Conservation (phyloP, 2,329 filamentous ascomycete species). For the Verticillium longisporum region DNA sequence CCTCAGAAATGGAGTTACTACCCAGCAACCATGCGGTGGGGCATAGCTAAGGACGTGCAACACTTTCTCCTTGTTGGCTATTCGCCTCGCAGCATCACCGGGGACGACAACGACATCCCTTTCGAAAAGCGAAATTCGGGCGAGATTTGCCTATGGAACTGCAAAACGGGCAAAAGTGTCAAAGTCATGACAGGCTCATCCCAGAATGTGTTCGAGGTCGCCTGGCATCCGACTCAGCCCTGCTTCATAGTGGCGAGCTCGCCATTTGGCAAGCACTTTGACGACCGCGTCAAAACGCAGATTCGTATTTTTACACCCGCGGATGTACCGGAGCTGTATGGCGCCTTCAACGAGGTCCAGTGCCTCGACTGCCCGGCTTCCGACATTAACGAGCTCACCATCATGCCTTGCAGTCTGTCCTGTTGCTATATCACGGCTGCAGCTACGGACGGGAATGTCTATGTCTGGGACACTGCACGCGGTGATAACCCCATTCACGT, state of each 20-base stretch:
- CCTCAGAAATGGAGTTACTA: slow-evolving; percentile 51
- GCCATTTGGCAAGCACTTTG: slow-evolving; percentile 36
- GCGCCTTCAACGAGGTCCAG: slow-evolving; percentile 39
- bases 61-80: slow-evolving; percentile 56
- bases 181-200: slow-evolving; percentile 43
- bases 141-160: slow-evolving; percentile 55
- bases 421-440: slow-evolving; percentile 52
- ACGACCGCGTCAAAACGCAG: slow-evolving; percentile 44
- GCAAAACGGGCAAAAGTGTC: slow-evolving; percentile 32
- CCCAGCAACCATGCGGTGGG: slow-evolving; percentile 59
- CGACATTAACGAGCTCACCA: slow-evolving; percentile 57
- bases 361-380: slow-evolving; percentile 51
- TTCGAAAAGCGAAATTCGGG: slow-evolving; percentile 50
- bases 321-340: slow-evolving; percentile 18
- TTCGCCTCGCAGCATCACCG: slow-evolving; percentile 48
- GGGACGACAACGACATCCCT: slow-evolving; percentile 51
- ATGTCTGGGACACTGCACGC: slow-evolving; percentile 55
- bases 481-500: slow-evolving; percentile 50
- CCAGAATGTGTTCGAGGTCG: slow-evolving; percentile 58
- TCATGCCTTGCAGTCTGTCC: slow-evolving; percentile 45
- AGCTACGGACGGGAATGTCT: slow-evolving; percentile 55
- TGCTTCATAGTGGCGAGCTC: slow-evolving; percentile 53
- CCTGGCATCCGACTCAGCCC: slow-evolving; percentile 51
- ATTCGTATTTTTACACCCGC: slow-evolving; percentile 44
- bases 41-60: slow-evolving; percentile 31